Base-by-base conservation (phyloP, 169 alveolate genomes). In the Eimeria sp. region DNA sequence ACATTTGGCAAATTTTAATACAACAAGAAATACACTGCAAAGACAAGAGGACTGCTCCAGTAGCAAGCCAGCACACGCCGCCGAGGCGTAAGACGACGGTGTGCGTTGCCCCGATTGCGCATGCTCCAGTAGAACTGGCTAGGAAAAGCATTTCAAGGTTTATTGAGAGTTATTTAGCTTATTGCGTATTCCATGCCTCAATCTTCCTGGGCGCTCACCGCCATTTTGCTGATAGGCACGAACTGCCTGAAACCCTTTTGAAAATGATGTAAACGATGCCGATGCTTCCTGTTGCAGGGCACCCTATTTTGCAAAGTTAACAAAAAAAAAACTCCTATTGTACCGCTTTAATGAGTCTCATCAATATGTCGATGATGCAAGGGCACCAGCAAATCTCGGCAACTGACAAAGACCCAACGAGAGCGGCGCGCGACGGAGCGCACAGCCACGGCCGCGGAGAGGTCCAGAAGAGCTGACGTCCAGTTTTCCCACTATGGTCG, bases 121-220 rank as follows among this genome's bases (percentile, higher is more conserved):
- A 10, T 18, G 70, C 70, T n/a, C 70, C 9, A 10, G 14, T 5
- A 65, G 43, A 20, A n/a, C 43, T 16, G 43, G 43, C 75, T 65
- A 65, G 75, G 43, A n/a, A 1, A 13, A 65, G 75, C 43, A 20
- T 65, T 7, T 65, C 75, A 7, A 65, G 75, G 43, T 65, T 25
- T 20, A 65, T 25, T 65, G 6, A n/a, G 75, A 65, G n/a, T 10
- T 43, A 20, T 65, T 25, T 65, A 25, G n/a, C 18, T 20, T 65
- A 65, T 65, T 65, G 43, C 10, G 4, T 65, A 65, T n/a, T 25
- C 43, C 14, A 0, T 65, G 75, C n/a, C 75, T n/a, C 9, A 65
- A 13, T n/a, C 75, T 65, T n/a, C 75, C 75, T n/a, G 75, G 43
- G 75, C 75, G 75, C 75, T 65, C 75, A 65, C 75, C 75, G 75